A percentile compares a stretch with the other conserved stretches of the same genome.
Evolutionary conservation across 2,329 filamentous ascomycete species (phyloP).

Genomic region (Paramyrothecium sp.): DNA sequence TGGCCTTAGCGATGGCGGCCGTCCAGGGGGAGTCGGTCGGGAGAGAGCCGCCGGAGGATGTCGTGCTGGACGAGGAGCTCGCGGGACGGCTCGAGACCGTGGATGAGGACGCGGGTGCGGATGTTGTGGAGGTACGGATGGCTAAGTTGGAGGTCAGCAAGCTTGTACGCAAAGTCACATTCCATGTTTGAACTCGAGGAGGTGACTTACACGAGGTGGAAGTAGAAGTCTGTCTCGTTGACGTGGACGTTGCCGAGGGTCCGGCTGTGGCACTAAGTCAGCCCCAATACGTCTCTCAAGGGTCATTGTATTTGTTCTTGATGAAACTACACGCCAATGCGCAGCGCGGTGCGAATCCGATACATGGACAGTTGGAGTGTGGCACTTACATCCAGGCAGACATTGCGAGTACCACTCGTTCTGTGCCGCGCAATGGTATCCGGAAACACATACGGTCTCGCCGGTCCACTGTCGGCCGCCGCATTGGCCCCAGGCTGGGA

Average conservation of each 20-base stretch:
- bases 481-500: conserved; percentile 18
- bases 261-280: background rate
- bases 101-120: background rate
- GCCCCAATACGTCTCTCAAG: background rate
- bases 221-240: background rate
- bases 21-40: conserved; percentile 2
- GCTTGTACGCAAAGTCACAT: background rate
- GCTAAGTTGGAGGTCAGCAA: background rate
- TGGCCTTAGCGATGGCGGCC: conserved; percentile 1
- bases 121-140: background rate
- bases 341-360: too few species aligned
- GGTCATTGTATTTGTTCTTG: background rate
- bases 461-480: conserved; percentile 22
- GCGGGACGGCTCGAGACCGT: background rate
- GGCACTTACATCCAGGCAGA: conserved; percentile 3
- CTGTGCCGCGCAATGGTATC: conserved; percentile 18
- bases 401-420: conserved; percentile 29
- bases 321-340: background rate
- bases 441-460: conserved; percentile 18
- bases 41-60: background rate
- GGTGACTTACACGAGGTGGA: conserved; percentile 1
- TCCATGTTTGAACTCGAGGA: background rate
- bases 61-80: background rate
- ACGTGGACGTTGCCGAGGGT: background rate
- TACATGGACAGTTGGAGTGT: too few species aligned